A percentile compares a stretch with the other conserved stretches of the same genome.
These are phyloP conservation scores for Rauvolfia tetraphylla DNA, from an alignment of 257 asterid species.

Conservation along the genomic window DNA sequence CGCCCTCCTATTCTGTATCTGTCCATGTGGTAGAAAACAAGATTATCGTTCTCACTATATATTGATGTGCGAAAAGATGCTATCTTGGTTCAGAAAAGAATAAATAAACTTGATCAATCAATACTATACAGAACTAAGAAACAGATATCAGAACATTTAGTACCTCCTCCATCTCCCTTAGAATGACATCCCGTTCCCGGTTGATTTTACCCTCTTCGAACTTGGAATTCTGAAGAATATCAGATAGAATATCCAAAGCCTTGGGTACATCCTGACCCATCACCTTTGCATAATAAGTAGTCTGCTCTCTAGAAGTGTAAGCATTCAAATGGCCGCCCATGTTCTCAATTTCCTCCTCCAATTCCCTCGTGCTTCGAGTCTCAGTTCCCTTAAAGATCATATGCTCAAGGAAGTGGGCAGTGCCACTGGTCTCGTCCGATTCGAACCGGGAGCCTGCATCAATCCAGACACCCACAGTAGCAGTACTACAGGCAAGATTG, in stretches of 20 bases:
- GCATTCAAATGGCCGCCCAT: conserved; percentile 98
- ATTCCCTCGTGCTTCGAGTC: conserved; percentile 51
- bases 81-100: neutral
- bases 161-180: conserved; percentile 98
- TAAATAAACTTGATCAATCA: neutral
- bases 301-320: conserved; percentile 91
- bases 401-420: conserved; percentile 93
- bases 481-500: conserved; percentile 52
- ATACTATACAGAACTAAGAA: neutral
- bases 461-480: conserved; percentile 92
- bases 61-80: neutral
- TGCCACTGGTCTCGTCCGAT: conserved; percentile 72
- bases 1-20: neutral
- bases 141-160: neutral
- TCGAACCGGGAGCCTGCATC: conserved; percentile 96
- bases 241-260: conserved; percentile 75
- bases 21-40: neutral
- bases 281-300: conserved; percentile 83
- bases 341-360: conserved; percentile 98
- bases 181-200: conserved; percentile 87
- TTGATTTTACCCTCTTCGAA: conserved; percentile 58
- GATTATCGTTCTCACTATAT: neutral
- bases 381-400: conserved; percentile 97
- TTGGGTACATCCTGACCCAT: conserved; percentile 52
- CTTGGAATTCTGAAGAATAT: conserved; percentile 80